Base-by-base conservation (phyloP, 1,284 basidiomycete species). In the Sporisorium iseilematis-ciliati region DNA sequence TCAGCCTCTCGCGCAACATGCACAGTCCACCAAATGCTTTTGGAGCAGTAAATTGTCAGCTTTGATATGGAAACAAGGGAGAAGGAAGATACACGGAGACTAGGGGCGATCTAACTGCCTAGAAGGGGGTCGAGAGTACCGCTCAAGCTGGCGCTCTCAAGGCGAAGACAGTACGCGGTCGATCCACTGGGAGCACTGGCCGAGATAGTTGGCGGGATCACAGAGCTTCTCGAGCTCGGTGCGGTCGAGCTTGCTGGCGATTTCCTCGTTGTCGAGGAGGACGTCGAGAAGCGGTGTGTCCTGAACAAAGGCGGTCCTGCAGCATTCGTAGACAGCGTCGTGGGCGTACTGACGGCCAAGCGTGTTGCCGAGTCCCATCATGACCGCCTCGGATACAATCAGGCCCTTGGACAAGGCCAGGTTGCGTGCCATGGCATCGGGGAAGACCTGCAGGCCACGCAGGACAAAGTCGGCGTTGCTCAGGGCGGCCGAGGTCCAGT, bases 401-500 rank as follows among this genome's bases (percentile, higher is more conserved):
- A 50, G 8, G 3, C 49, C 49, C 18, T 50, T 50, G 3, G 49
- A 50, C 3, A 50, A 7, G 14, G 14, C 29, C 31, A 50, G 31
- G 31, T 50, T 50, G n/a, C 31, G 29, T 20, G 20, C 18, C 49
- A 50, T 50, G 33, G 49, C 49, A 18, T 35, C 49, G 7, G 31
- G 31, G n/a, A 50, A 50, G 7, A 50, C 49, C 49, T 50, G 49
- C 18, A 50, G 29, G 11, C 31, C 49, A 4, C n/a, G 29, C 18
- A 50, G 49, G 11, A 50, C 31, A 21, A 50, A 50, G n/a, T 50
- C 49, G 49, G 49, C 49, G 49, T 50, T 50, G 49, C n/a, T 35
- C 18, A 50, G 31, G 7, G 49, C 49, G 8, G 49, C 49, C 31
- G 31, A 50, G 18, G 49, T 35, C 49, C 49, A 50, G 49, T 50